Percentiles rank a stretch among this genome's conserved stretches.
phyloP scores from a whole-genome alignment of 345 rosid species.

The Syzygium aqueum region DNA sequence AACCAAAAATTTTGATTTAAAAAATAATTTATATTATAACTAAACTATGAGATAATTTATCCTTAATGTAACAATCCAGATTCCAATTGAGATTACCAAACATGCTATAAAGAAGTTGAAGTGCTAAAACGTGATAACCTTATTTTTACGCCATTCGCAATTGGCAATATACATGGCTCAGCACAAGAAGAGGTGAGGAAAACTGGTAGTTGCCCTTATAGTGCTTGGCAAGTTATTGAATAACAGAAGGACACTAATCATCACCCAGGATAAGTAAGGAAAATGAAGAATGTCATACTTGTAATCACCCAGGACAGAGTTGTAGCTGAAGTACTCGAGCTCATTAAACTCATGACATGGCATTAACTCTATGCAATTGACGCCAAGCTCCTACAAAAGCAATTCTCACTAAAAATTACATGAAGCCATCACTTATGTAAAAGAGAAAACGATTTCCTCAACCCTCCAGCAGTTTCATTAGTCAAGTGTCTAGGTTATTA shows the following conservation, averaged over 20 bases:
- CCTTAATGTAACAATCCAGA: background rate
- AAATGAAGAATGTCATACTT: conserved; percentile 37
- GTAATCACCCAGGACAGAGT: conserved; percentile 64
- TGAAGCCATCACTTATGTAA: background rate
- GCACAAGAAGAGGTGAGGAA: background rate
- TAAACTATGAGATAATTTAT: background rate
- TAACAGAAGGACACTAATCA: background rate
- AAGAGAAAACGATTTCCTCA: background rate
- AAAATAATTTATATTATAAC: background rate
- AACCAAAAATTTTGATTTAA: background rate
- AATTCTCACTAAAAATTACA: background rate
- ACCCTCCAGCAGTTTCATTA: background rate
- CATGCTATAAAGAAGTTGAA: background rate
- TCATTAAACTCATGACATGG: conserved; percentile 98
- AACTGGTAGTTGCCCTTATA: background rate
- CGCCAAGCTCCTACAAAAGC: conserved; percentile 79
- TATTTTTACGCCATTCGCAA: background rate
- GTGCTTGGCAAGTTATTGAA: background rate
- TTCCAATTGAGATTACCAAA: background rate
- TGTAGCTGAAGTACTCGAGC: conserved; percentile 86
- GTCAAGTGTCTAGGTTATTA: background rate
- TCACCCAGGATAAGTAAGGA: background rate
- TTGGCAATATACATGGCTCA: background rate
- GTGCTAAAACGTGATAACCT: background rate
- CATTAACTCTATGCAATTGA: conserved; percentile 94